These are phyloP conservation scores for Phylloporus scabripes DNA, from an alignment of 768 basidiomycete species.

Conservation along the genomic window DNA sequence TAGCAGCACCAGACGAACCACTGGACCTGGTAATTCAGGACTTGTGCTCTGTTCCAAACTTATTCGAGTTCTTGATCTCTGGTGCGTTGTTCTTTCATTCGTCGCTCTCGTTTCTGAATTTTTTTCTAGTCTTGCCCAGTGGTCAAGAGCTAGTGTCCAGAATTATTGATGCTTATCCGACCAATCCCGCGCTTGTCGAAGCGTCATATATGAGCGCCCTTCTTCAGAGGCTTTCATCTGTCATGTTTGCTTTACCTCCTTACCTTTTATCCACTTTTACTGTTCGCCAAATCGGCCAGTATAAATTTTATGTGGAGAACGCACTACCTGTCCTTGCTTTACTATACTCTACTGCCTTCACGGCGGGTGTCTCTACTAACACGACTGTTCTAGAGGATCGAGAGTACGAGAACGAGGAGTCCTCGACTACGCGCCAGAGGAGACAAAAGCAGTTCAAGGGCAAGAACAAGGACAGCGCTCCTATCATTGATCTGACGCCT, in stretches of 20 bases:
- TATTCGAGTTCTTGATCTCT: slow-evolving; percentile 31
- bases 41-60: slow-evolving; percentile 21
- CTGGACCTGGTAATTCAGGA: slow-evolving; percentile 25
- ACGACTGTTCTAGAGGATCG: not conserved
- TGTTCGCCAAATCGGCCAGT: slow-evolving; percentile 12
- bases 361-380: not conserved
- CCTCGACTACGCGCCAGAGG: no score
- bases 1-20: slow-evolving; percentile 15
- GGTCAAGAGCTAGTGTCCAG: slow-evolving; percentile 14
- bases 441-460: slow-evolving; percentile 28
- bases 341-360: slow-evolving; percentile 17
- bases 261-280: slow-evolving; percentile 9
- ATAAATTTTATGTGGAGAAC: slow-evolving; percentile 20
- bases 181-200: slow-evolving; percentile 15
- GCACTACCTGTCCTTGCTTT: slow-evolving; percentile 17
- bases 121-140: slow-evolving; percentile 11
- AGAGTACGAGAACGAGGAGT: not conserved
- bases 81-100: slow-evolving; percentile 9
- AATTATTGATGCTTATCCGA: slow-evolving; percentile 34
- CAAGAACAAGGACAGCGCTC: slow-evolving; percentile 8
- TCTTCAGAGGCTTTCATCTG: slow-evolving; percentile 23
- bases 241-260: slow-evolving; percentile 21
- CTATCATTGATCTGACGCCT: slow-evolving; percentile 21
- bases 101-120: not conserved
- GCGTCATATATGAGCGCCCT: slow-evolving; percentile 20